phyloP scores from a whole-genome alignment of 441 rosid species.

The Viola pubescens region DNA sequence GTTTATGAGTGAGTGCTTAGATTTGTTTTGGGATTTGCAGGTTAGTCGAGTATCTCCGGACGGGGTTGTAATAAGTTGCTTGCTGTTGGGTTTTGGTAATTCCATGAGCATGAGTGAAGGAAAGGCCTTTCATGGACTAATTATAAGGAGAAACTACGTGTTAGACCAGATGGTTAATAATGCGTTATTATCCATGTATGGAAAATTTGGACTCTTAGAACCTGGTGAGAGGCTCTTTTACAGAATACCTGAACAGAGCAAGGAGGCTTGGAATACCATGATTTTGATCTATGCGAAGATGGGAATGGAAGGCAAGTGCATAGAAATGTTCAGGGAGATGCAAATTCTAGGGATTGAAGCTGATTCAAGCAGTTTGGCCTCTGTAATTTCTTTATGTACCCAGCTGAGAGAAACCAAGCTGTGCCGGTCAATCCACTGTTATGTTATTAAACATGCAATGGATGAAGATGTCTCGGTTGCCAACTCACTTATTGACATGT shows the following conservation, averaged over 20 bases:
- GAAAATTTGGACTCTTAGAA: slow-evolving; percentile 40
- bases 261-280: slow-evolving; percentile 54
- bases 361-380: slow-evolving; percentile 47
- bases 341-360: slow-evolving; percentile 33
- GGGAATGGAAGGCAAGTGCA: slow-evolving; percentile 46
- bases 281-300: slow-evolving; percentile 41
- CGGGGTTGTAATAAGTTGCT: slow-evolving; percentile 46
- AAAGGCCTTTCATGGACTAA: slow-evolving; percentile 48
- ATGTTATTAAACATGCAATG: slow-evolving; percentile 33
- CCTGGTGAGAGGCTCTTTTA: slow-evolving; percentile 47
- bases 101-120: slow-evolving; percentile 28
- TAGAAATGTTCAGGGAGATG: slow-evolving; percentile 46
- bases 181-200: slow-evolving; percentile 50
- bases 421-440: slow-evolving; percentile 50
- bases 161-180: slow-evolving; percentile 29
- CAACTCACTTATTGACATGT: slow-evolving; percentile 72
- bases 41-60: slow-evolving; percentile 30
- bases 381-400: slow-evolving; percentile 57
- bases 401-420: slow-evolving; percentile 31
- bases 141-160: slow-evolving; percentile 34
- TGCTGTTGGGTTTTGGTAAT: slow-evolving; percentile 42
- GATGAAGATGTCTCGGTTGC: slow-evolving; percentile 44
- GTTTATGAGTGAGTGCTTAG: slow-evolving; percentile 29
- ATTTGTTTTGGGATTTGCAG: slow-evolving; percentile 50
- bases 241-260: slow-evolving; percentile 39